Base-by-base conservation (phyloP, 2,329 filamentous ascomycete genomes). In the Fusarium nurragi region DNA sequence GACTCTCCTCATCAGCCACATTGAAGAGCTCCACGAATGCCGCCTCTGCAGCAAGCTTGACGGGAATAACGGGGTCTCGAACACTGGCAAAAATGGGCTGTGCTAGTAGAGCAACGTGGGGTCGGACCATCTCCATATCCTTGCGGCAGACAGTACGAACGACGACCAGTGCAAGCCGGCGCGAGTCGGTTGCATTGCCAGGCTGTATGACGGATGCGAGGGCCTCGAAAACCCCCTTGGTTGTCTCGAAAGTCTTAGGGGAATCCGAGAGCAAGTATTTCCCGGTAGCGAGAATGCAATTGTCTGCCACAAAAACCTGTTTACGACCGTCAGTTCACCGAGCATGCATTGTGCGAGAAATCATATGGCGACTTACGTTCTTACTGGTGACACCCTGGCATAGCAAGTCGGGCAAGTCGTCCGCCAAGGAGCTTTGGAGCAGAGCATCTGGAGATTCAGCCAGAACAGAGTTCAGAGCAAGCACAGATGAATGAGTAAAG, bases 31-130 rank as follows among this genome's bases (percentile, higher is more conserved):
- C 88, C 53, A 99, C 85, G 78, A 99, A 98, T 1, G 94, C 93
- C 13, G 94, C 94, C 79, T 99, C 95, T 3, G 95, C 94, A 0
- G 94, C 90, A 25, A 99, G 84, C 79, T 99, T 99, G 74, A 99
- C 90, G 1, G 96, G 96, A 64, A 99, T 98, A 7, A 98, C 89
- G 11, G 88, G 84, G 76, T 99, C 95, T 57, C 96, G 88, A 25
- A 99, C 95, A 50, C 91, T 91, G 38, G 91, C 88, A 76, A 99
- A 99, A 40, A 98, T 86, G 2, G 93, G 88, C 2, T 90, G 89
- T 3, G 92, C 90, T n/a, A 99, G 85, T 4, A 93, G 79, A 11
- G 88, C 80, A 44, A 98, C 83, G 75, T 97, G 93, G 14, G 94
- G 92, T 25, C 92, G 88, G 34, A 94, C 86, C 71, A 95, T 81